A percentile compares a stretch with the other conserved stretches of the same genome.
phyloP scores from a whole-genome alignment of 2,329 filamentous ascomycete species.

The Colletotrichum tropicicola region DNA sequence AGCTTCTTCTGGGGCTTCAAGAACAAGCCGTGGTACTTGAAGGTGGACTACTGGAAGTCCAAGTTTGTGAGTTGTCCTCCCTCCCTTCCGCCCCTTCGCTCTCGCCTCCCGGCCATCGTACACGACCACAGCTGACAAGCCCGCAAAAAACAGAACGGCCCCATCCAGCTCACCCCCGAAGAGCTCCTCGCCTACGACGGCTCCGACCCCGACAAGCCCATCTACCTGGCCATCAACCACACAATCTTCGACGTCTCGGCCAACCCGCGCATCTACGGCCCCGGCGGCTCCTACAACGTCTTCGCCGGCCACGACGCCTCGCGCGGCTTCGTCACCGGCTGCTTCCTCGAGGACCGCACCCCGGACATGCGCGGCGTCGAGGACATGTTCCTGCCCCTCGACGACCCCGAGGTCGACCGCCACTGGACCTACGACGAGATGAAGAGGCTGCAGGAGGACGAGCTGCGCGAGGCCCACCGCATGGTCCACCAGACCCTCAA shows the following conservation, averaged over 20 bases:
- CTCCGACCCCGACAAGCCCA: slow-evolving; percentile 75
- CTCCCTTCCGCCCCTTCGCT: neutral
- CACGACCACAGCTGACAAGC: slow-evolving; percentile 2
- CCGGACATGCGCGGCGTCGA: slow-evolving; percentile 89
- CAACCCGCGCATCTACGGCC: slow-evolving; percentile 76
- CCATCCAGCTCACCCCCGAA: slow-evolving; percentile 76
- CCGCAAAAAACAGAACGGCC: slow-evolving; percentile 59
- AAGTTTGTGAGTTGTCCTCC: slow-evolving; percentile 62
- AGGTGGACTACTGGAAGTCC: slow-evolving; percentile 64
- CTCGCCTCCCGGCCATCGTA: neutral
- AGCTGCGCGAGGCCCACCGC: slow-evolving; percentile 70
- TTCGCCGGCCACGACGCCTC: slow-evolving; percentile 90
- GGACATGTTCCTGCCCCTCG: slow-evolving; percentile 78
- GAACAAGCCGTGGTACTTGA: slow-evolving; percentile 70
- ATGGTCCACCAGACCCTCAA: slow-evolving; percentile 74
- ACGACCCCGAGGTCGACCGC: slow-evolving; percentile 69
- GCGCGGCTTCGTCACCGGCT: slow-evolving; percentile 90
- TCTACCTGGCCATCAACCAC: slow-evolving; percentile 91
- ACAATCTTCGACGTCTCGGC: slow-evolving; percentile 86
- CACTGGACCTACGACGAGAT: slow-evolving; percentile 65
- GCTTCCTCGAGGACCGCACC: slow-evolving; percentile 86
- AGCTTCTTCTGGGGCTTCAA: slow-evolving; percentile 73
- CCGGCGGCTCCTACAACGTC: slow-evolving; percentile 85
- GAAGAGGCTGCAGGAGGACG: slow-evolving; percentile 63
- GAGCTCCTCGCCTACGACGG: slow-evolving; percentile 84